phyloP scores from a whole-genome alignment of 108 stramenopile genomes.

The Stephanodiscus minutulus region DNA sequence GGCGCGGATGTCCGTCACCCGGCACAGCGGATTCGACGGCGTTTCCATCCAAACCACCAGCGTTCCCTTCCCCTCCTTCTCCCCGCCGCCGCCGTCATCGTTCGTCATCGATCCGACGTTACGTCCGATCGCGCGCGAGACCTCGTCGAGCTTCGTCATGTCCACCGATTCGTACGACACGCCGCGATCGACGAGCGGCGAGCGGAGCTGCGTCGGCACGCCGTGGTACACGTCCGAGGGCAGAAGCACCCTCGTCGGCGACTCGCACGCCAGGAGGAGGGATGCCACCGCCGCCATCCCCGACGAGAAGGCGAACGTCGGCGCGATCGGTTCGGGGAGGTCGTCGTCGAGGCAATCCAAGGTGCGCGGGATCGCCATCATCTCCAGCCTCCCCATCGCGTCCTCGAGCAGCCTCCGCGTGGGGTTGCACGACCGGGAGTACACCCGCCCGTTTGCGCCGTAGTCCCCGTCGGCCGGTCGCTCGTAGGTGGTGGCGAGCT shows the following conservation, averaged over 20 bases:
- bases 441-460: slow-evolving; percentile 55
- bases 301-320: slow-evolving; percentile 79
- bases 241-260: slow-evolving; percentile 65
- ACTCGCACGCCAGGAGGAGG: slow-evolving; percentile 67
- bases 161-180: slow-evolving; percentile 55
- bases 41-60: slow-evolving; percentile 91
- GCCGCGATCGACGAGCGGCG: slow-evolving; percentile 59
- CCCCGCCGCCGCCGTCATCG: too few relatives aligned
- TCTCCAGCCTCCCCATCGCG: slow-evolving; percentile 63
- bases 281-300: slow-evolving; percentile 88
- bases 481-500: slow-evolving; percentile 77
- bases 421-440: slow-evolving; percentile 80
- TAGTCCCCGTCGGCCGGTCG: slow-evolving; percentile 75
- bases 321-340: slow-evolving; percentile 5
- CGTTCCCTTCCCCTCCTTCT: slow-evolving; percentile 12
- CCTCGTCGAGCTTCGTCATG: slow-evolving; percentile 48
- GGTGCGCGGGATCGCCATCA: not conserved
- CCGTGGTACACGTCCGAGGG: slow-evolving; percentile 85
- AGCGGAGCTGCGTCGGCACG: slow-evolving; percentile 64
- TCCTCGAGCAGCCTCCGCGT: slow-evolving; percentile 72
- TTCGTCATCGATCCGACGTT: slow-evolving; percentile 18
- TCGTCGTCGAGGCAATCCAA: not conserved
- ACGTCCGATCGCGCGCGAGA: slow-evolving; percentile 24
- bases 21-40: slow-evolving; percentile 84
- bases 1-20: slow-evolving; percentile 74